phyloP scores from a whole-genome alignment of 306 rosid genomes.

The Malus asiatica region DNA sequence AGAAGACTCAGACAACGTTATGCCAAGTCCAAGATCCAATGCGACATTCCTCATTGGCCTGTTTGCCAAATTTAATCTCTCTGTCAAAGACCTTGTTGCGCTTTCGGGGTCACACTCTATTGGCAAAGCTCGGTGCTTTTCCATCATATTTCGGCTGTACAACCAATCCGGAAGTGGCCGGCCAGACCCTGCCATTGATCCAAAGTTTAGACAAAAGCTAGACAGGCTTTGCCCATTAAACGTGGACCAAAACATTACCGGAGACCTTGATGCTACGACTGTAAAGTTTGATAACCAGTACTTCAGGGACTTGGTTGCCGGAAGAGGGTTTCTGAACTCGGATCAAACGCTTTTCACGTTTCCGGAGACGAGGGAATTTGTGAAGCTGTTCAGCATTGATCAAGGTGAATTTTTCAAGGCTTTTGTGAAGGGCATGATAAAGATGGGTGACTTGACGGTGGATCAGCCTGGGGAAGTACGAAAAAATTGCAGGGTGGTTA shows the following conservation, averaged over 20 bases:
- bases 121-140: constrained; percentile 83
- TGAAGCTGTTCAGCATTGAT: constrained; percentile 33
- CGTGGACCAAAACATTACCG: constrained; percentile 77
- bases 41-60: constrained; percentile 59
- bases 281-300: constrained; percentile 68
- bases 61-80: constrained; percentile 40
- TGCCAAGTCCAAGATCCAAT: constrained; percentile 93
- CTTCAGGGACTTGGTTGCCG: constrained; percentile 75
- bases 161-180: constrained; percentile 67
- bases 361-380: constrained; percentile 36
- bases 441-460: constrained; percentile 75
- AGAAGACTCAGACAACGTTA: constrained; percentile 56
- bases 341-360: constrained; percentile 73
- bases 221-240: constrained; percentile 46
- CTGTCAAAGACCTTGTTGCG: constrained; percentile 63
- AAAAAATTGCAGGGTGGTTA: constrained; percentile 62
- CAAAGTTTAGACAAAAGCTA: constrained; percentile 41
- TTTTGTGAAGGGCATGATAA: constrained; percentile 69
- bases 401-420: constrained; percentile 46
- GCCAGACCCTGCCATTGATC: constrained; percentile 73
- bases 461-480: constrained; percentile 70
- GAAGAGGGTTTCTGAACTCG: constrained; percentile 82
- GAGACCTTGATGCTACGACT: constrained; percentile 72
- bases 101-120: constrained; percentile 92
- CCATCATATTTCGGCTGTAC: constrained; percentile 84